These are phyloP conservation scores for Pseudocercospora cruenta DNA, from an alignment of 2,329 filamentous ascomycete species.

Conservation along the genomic window DNA sequence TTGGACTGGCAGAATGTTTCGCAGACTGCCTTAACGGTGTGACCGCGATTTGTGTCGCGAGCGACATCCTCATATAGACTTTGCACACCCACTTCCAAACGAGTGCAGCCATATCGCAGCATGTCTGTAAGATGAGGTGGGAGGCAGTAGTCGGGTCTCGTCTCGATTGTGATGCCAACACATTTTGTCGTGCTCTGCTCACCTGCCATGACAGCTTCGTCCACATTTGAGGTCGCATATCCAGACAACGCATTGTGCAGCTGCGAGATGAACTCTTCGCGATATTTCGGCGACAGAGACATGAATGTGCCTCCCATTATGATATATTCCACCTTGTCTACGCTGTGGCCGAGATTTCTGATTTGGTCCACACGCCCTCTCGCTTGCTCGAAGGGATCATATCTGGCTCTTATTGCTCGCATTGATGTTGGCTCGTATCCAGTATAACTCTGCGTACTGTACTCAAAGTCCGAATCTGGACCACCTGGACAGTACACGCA, in stretches of 20 bases:
- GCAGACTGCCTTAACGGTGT: constrained; percentile 91
- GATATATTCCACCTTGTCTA: constrained; percentile 99
- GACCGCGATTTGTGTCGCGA: constrained; percentile 94
- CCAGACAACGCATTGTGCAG: constrained; percentile 96
- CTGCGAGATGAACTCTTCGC: constrained; percentile 92
- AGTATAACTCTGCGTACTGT: constrained; percentile 98
- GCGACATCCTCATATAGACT: constrained; percentile 97
- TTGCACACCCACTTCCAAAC: constrained; percentile 92
- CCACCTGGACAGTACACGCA: constrained; percentile 98
- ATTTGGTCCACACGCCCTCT: constrained; percentile 95
- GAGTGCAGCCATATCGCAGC: constrained; percentile 96
- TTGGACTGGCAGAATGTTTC: constrained; percentile 98
- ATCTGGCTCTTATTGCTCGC: constrained; percentile 94
- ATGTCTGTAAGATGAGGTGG: constrained; percentile 95
- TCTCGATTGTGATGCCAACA: constrained; percentile 98
- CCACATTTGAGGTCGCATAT: constrained; percentile 90
- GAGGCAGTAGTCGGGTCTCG: constrained; percentile 92
- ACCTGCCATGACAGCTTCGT: constrained; percentile 90
- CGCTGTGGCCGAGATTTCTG: constrained; percentile 90
- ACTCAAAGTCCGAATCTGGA: constrained; percentile 97
- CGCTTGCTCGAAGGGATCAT: constrained; percentile 97
- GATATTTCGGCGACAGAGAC: constrained; percentile 86
- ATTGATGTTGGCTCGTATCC: constrained; percentile 98
- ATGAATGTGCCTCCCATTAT: constrained; percentile 99
- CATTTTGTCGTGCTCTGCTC: constrained; percentile 98